Evolutionary conservation across 2,329 filamentous ascomycete species (phyloP).

Genomic region (Fusarium sp.): DNA sequence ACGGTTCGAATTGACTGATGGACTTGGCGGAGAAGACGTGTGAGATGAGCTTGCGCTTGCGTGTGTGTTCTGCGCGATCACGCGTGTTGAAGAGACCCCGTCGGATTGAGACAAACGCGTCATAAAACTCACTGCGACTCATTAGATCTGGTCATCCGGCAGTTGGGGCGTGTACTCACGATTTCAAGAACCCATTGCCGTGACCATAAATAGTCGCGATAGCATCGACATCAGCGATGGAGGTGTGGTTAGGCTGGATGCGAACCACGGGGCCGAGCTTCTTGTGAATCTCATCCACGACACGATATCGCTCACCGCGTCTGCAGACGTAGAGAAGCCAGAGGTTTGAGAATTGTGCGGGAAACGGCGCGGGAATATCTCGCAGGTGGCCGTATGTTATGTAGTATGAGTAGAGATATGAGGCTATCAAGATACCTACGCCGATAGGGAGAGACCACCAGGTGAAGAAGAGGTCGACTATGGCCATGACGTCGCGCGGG

Average conservation of each 20-base stretch:
- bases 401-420: slow-evolving; percentile 71
- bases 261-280: slow-evolving; percentile 83
- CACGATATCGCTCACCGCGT: slow-evolving; percentile 71
- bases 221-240: slow-evolving; percentile 82
- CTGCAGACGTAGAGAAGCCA: slow-evolving; percentile 81
- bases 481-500: slow-evolving; percentile 43
- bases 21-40: slow-evolving; percentile 89
- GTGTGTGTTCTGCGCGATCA: slow-evolving; percentile 82
- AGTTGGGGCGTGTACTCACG: slow-evolving; percentile 58
- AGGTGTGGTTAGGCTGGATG: slow-evolving; percentile 87
- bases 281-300: slow-evolving; percentile 79
- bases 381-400: slow-evolving; percentile 64
- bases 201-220: slow-evolving; percentile 84
- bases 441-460: slow-evolving; percentile 62
- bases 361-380: slow-evolving; percentile 71
- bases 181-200: slow-evolving; percentile 79
- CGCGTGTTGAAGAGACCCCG: slow-evolving; percentile 92
- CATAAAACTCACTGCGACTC: slow-evolving; percentile 79
- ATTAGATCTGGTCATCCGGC: neutral
- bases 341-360: slow-evolving; percentile 76
- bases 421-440: slow-evolving; percentile 62
- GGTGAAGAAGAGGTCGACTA: slow-evolving; percentile 52
- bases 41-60: slow-evolving; percentile 89
- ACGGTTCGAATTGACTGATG: slow-evolving; percentile 87
- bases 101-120: slow-evolving; percentile 88